Percentiles rank a stretch among this genome's conserved stretches.
Conservation (phyloP, 768 basidiomycete species). For the Exidia glandulosa region DNA sequence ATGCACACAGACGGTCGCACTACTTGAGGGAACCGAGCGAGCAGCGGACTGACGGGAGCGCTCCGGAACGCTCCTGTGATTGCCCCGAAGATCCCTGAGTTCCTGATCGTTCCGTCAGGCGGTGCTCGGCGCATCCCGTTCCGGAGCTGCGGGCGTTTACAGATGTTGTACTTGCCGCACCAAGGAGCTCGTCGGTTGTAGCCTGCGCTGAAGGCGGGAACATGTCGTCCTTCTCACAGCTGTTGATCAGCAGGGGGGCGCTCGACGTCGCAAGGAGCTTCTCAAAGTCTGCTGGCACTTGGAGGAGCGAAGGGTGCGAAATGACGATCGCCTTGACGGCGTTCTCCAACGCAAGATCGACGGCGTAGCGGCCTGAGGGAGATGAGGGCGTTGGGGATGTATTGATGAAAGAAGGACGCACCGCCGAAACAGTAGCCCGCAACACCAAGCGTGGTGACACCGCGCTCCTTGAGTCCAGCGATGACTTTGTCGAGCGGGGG, state of each 20-base stretch:
- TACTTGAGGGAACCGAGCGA: too few species aligned
- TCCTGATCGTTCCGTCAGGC: too few species aligned
- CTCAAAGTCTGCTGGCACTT: conserved; percentile 53
- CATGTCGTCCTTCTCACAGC: conserved; percentile 37
- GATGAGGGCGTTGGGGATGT: neutral
- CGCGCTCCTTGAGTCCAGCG: conserved; percentile 42
- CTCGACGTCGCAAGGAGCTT: conserved; percentile 35
- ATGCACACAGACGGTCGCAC: too few species aligned
- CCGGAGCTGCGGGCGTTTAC: too few species aligned
- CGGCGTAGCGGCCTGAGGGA: conserved; percentile 40
- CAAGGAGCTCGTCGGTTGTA: conserved; percentile 40
- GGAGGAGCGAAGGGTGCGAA: conserved; percentile 53
- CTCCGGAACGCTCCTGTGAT: too few species aligned
- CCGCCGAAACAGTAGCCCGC: conserved; percentile 19
- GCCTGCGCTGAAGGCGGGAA: conserved; percentile 39
- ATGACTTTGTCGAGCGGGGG: conserved; percentile 47
- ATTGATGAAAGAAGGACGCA: neutral
- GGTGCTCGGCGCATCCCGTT: too few species aligned
- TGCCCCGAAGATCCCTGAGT: too few species aligned
- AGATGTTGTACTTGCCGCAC: conserved; percentile 31
- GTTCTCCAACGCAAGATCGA: conserved; percentile 52
- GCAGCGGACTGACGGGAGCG: too few species aligned
- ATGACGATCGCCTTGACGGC: conserved; percentile 36
- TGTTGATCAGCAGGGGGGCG: conserved; percentile 57
- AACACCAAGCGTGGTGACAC: conserved; percentile 46